Base-by-base conservation (phyloP, 2,329 filamentous ascomycete species). In the Cladosporium sphaerospermum region DNA sequence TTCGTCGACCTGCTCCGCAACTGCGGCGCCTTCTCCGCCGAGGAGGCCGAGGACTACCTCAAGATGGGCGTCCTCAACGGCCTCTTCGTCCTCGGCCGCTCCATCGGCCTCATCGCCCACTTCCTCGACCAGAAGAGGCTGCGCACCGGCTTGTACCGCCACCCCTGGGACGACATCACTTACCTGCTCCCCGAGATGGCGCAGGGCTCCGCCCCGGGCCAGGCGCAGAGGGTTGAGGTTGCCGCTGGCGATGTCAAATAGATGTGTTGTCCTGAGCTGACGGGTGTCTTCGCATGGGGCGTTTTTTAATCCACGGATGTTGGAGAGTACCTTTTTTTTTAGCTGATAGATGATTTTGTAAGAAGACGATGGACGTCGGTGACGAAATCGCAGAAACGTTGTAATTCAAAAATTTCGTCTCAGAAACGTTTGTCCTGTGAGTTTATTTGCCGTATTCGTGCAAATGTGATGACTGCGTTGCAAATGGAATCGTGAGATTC, bases 71-170 rank as follows among this genome's bases (percentile, higher is more conserved):
- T 99, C 45, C 85, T 99, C 66, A 99, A 99, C 82, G 93, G 93
- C 79, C 88, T 99, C 57, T 99, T 99, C 81, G 93, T 99, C 44
- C 84, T 99, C 57, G 93, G 93, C 69, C 88, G 93, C 70, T 89
- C 84, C 74, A 99, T 99, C 69, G 93, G 93, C 88, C 82, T 99
- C 63, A 99, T 99, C 86, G 93, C 93, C 69, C 93, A 99, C 78
- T 97, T 92, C 83, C 85, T 99, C 67, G 93, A 99, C 79, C 93
- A 99, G 84, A 99, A 99, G 91, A 85, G 93, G 76, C 83, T 99
- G 75, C 88, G 92, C 68, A 99, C 93, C 69, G 93, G 93, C 73
- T 84, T 99, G 62, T 99, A 99, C 88, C 88, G 93, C 73, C 90
- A 71, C 83, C 93, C 93, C 71, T 97, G 93, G 93, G 93, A 96